Percentiles rank a stretch among this genome's conserved stretches.
Evolutionary conservation across 352 stramenopile species (phyloP).

Genomic region (Pythium sukuiense): DNA sequence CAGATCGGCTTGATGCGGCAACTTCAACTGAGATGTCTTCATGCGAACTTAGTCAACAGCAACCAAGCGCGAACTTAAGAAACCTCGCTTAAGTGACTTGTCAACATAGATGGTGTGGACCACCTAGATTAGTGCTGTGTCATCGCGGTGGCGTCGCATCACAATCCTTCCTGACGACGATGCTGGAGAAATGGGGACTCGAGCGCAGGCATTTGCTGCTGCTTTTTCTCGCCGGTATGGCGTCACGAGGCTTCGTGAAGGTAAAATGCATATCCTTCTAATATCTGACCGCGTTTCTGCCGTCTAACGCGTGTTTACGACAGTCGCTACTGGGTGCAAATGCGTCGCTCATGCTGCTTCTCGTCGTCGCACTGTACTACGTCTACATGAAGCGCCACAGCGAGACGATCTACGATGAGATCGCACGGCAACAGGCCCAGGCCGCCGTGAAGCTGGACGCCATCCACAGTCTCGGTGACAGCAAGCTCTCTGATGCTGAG

Average conservation of each 20-base stretch:
- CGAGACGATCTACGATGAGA: conserved; percentile 69
- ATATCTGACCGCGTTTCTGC: not conserved
- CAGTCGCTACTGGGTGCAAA: conserved; percentile 66
- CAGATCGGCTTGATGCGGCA: not conserved
- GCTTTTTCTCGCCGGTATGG: conserved; percentile 65
- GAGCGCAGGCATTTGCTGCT: conserved; percentile 70
- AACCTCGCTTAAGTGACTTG: not conserved
- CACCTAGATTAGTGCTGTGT: not conserved
- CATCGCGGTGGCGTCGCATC: not conserved
- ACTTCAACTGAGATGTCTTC: conserved; percentile 8
- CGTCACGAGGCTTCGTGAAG: conserved; percentile 67
- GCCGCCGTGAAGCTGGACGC: conserved; percentile 67
- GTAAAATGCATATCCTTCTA: conserved; percentile 17
- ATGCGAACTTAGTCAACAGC: not conserved
- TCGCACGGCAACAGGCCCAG: conserved; percentile 55
- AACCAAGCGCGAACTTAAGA: not conserved
- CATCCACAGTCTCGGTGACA: conserved; percentile 52
- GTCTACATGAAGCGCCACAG: conserved; percentile 54
- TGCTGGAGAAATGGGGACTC: conserved; percentile 38
- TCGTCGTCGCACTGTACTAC: conserved; percentile 67
- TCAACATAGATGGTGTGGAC: not conserved
- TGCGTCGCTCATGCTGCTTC: conserved; percentile 60
- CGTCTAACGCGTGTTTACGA: conserved; percentile 6
- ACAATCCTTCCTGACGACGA: conserved; percentile 18
- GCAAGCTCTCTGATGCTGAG: conserved; percentile 24